Evolutionary conservation across 2,329 filamentous ascomycete genomes (phyloP).

Genomic region (Pseudocercospora vitis): DNA sequence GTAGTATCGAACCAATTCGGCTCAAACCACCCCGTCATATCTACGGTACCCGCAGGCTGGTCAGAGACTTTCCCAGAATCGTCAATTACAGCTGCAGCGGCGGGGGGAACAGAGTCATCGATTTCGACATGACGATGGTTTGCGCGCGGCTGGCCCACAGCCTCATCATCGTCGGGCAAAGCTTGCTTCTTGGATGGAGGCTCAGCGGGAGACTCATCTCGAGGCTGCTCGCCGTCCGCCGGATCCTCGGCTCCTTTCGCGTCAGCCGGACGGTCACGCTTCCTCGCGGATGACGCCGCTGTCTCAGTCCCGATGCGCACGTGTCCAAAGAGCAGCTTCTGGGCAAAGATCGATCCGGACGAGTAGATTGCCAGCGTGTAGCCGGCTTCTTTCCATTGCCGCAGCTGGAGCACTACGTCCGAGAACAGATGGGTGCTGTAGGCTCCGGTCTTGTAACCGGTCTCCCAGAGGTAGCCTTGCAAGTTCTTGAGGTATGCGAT

Average conservation of each 20-base stretch:
- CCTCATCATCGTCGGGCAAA: slow-evolving; percentile 9
- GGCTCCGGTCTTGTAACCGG: slow-evolving; percentile 68
- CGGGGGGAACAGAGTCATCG: slow-evolving; percentile 7
- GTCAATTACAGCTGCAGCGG: slow-evolving; percentile 10
- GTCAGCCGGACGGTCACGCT: slow-evolving; percentile 16
- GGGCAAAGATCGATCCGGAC: slow-evolving; percentile 75
- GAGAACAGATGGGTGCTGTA: slow-evolving; percentile 72
- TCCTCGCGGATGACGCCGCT: slow-evolving; percentile 20
- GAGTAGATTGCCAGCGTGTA: slow-evolving; percentile 72
- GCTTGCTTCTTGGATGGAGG: slow-evolving; percentile 19
- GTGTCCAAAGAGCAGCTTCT: slow-evolving; percentile 76
- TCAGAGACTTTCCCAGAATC: slow-evolving; percentile 13
- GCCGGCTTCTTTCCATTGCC: slow-evolving; percentile 57
- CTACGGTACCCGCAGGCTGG: slow-evolving; percentile 30
- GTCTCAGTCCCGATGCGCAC: slow-evolving; percentile 31
- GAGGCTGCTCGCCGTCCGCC: slow-evolving; percentile 10
- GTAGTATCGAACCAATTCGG: slow-evolving; percentile 74
- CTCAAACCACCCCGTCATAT: slow-evolving; percentile 60
- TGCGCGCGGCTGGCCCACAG: slow-evolving; percentile 2
- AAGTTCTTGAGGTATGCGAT: slow-evolving; percentile 74
- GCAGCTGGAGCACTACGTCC: slow-evolving; percentile 61
- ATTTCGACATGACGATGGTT: slow-evolving; percentile 10
- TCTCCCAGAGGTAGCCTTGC: slow-evolving; percentile 76
- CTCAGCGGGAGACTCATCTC: slow-evolving; percentile 16
- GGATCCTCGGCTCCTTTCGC: slow-evolving; percentile 23